Evolutionary conservation across 306 rosid genomes (phyloP).

Genomic region (Cucurbita ficifolia): DNA sequence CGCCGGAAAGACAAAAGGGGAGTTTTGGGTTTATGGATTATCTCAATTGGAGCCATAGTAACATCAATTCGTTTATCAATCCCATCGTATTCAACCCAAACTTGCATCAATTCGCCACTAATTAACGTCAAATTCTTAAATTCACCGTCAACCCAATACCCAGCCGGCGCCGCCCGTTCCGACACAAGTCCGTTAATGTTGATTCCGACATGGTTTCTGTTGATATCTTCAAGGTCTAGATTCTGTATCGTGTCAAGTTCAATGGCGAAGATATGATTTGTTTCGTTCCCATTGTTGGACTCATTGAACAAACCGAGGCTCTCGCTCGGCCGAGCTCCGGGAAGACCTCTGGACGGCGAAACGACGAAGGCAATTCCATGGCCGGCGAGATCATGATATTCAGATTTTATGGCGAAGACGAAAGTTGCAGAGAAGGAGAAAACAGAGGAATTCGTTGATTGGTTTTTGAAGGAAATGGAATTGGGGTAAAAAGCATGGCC

Average conservation of each 20-base stretch:
- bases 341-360: conserved; percentile 32
- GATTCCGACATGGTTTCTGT: conserved; percentile 57
- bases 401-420: conserved; percentile 37
- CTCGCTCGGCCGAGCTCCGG: conserved; percentile 22
- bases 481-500: conserved; percentile 43
- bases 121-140: conserved; percentile 24
- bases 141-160: conserved; percentile 7
- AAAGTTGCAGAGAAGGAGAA: conserved; percentile 47
- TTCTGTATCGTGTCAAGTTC: conserved; percentile 47
- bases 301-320: conserved; percentile 42
- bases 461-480: conserved; percentile 31
- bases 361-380: conserved; percentile 48
- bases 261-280: conserved; percentile 33
- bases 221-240: conserved; percentile 32
- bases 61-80: conserved; percentile 23
- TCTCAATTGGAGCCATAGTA: conserved; percentile 31
- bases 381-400: conserved; percentile 24
- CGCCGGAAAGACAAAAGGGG: conserved; percentile 29
- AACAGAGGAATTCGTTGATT: conserved; percentile 6
- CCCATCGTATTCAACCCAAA: conserved; percentile 61
- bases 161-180: conserved; percentile 14
- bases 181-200: conserved; percentile 41
- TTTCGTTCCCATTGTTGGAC: conserved; percentile 22
- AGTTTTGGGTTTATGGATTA: conserved; percentile 21
- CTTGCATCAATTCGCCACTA: conserved; percentile 33